Evolutionary conservation across 2,329 filamentous ascomycete species (phyloP).

Genomic region (Ophiobolus disseminans): DNA sequence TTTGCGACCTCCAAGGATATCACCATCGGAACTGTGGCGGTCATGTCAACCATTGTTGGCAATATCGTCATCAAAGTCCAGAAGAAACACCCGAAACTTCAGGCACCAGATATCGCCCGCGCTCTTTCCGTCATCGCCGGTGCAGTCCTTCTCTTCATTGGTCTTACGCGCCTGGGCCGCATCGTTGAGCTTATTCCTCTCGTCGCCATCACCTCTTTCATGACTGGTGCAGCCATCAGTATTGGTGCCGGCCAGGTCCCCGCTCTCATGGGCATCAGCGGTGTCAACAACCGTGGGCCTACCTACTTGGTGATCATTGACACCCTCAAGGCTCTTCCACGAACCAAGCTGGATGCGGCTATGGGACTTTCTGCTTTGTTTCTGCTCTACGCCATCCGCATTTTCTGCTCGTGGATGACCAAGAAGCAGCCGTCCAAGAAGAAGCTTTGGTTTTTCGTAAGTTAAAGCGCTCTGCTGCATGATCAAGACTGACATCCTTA

Average conservation of each 20-base stretch:
- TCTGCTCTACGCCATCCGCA: slow-evolving; percentile 75
- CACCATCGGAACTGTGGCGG: slow-evolving; percentile 96
- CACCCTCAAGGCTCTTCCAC: slow-evolving; percentile 74
- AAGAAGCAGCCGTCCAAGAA: slow-evolving; percentile 74
- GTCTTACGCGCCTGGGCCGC: slow-evolving; percentile 81
- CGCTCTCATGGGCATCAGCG: slow-evolving; percentile 77
- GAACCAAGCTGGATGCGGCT: slow-evolving; percentile 77
- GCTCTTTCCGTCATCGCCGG: slow-evolving; percentile 81
- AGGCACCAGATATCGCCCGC: slow-evolving; percentile 70
- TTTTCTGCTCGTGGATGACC: slow-evolving; percentile 67
- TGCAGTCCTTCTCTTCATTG: slow-evolving; percentile 78
- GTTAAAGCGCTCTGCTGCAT: not conserved
- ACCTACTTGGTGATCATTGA: slow-evolving; percentile 89
- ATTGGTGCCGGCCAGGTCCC: slow-evolving; percentile 87
- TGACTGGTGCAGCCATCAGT: slow-evolving; percentile 94
- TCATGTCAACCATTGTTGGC: slow-evolving; percentile 90
- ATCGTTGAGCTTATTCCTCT: slow-evolving; percentile 94
- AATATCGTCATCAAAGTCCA: slow-evolving; percentile 72
- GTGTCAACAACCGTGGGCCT: slow-evolving; percentile 75
- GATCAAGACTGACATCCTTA: not conserved
- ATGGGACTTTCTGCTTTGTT: slow-evolving; percentile 83
- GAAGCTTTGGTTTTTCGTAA: slow-evolving; percentile 81
- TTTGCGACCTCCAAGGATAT: slow-evolving; percentile 99
- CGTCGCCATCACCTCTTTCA: slow-evolving; percentile 90
- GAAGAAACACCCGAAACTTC: slow-evolving; percentile 55